Base-by-base conservation (phyloP, 345 rosid species). In the Pistacia integerrima region DNA sequence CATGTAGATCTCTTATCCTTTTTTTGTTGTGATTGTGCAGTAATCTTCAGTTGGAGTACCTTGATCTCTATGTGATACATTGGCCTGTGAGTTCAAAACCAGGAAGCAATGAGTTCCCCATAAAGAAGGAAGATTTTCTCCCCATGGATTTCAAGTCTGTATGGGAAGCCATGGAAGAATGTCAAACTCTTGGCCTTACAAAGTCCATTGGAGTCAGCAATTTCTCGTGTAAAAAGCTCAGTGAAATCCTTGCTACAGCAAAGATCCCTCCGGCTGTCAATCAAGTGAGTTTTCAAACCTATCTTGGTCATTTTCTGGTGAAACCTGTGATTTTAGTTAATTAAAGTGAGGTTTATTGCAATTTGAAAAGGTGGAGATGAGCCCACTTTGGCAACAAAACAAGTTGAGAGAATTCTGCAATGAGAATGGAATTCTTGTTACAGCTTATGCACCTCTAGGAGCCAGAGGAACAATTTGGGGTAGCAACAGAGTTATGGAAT, bases 81-180 rank as follows among this genome's bases (percentile, higher is more conserved):
- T 94, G 97, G 98, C 98, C 97, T 4, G 90, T 94, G 77, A 91
- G 97, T 62, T 61, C 92, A 0, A 91, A 88, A 67, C 90, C 90
- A 0, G 96, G 95, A 41, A 84, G 65, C 58, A 86, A 75, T 41
- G 90, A 86, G 64, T 90, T 85, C 82, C 99, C 98, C 0, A 83
- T 93, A 25, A 88, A 88, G 75, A 84, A 89, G 67, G 93, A 88
- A 69, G 88, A 91, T 44, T 85, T 94, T 38, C 12, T 88, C 3
- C 81, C 89, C 1, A 84, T 91, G 93, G 93, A 95, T 71, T 90
- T 81, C 60, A 79, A 74, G 67, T 82, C 79, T 36, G 90, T 93
- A 4, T 91, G 99, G 96, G 84, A 78, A 11, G 96, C 90, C 48
- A 93, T 94, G 97, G 95, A 90, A 54, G 87, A 90, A 22, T 90